Conservation (phyloP, 2,329 filamentous ascomycete species). For the Ilyonectria destructans region DNA sequence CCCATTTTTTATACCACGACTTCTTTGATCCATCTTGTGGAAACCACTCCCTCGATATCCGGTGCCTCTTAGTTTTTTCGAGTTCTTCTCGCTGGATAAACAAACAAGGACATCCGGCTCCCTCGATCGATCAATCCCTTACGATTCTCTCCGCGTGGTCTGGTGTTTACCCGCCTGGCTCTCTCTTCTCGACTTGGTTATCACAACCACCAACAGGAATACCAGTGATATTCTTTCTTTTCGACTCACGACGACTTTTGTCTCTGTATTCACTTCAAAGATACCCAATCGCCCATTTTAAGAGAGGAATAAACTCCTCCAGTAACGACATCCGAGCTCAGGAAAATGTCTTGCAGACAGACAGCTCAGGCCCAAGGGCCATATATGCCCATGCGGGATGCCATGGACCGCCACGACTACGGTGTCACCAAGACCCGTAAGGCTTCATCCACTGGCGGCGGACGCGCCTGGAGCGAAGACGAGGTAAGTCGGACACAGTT, state of each 20-base stretch:
- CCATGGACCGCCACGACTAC: slow-evolving; percentile 72
- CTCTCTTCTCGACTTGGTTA: slow-evolving; percentile 12
- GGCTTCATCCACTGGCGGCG: slow-evolving; percentile 79
- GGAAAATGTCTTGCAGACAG: slow-evolving; percentile 67
- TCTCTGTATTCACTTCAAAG: slow-evolving; percentile 32
- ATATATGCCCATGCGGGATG: slow-evolving; percentile 69
- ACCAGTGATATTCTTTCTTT: slow-evolving; percentile 21
- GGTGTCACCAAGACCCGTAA: slow-evolving; percentile 78
- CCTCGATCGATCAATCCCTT: slow-evolving; percentile 37
- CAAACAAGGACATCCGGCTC: slow-evolving; percentile 40
- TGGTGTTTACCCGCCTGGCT: slow-evolving; percentile 25
- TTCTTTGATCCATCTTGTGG: slow-evolving; percentile 14
- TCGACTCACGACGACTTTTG: slow-evolving; percentile 37
- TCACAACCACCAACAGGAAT: slow-evolving; percentile 20
- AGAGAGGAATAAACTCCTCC: slow-evolving; percentile 38
- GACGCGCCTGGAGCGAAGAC: slow-evolving; percentile 88
- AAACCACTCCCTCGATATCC: slow-evolving; percentile 31
- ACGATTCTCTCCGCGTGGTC: slow-evolving; percentile 38
- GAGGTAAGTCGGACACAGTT: slow-evolving; percentile 72
- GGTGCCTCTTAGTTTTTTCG: slow-evolving; percentile 46
- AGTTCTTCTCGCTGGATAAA: slow-evolving; percentile 48
- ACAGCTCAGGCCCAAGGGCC: slow-evolving; percentile 61
- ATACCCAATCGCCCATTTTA: slow-evolving; percentile 43
- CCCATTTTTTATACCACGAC: slow-evolving; percentile 28
- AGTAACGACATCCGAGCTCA: slow-evolving; percentile 38